Evolutionary conservation across 805 yeast species (phyloP), one percentile per base, ranked within the genome.

Genomic region (Ogataea corticis): DNA sequence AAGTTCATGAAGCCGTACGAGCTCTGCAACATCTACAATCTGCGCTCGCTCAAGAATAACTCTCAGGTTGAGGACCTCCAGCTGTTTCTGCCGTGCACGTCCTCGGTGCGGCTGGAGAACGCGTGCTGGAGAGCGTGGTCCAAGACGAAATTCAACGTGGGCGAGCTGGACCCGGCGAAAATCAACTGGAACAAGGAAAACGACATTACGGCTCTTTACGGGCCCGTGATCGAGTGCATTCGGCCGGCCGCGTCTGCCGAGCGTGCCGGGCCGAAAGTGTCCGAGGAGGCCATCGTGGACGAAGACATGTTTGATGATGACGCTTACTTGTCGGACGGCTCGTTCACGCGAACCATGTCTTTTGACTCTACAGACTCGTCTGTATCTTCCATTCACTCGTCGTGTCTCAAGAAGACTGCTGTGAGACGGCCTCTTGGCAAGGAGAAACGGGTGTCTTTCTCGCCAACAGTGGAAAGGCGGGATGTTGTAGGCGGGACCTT

Each of bases 61-160:
- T 56, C 55, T 33, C 60, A 53, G 33, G 64, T 63, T 5, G 71
- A 67, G 41, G 68, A 62, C 45, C 44, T 67, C 21, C 64, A 59
- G 62, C 45, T 63, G 29, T 51, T 67, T 25, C 42, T 67, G 27
- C 71, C 71, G 10, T 62, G 65, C 17, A 67, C 71, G 1, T 59
- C 68, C 1, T 55, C 67, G 2, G 49, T 54, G 25, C 67, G 96
- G 38, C 69, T 87, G 36, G 91, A 87, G 59, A 87, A 87, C 58
- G 92, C 96, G 13, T 76, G 87, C 40, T 92, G 97, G 97, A 77
- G 98, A 61, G 89, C 96, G 15, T 92, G 97, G 97, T 85, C 92
- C 12, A 90, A 91, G 67, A 75, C 87, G 41, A 77, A 85, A 54
- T 76, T 78, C 52, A 72, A 80, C 21, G 66, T 83, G 37, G 63